Base-by-base conservation (phyloP, 176 grass and related monocot species). In the Avena insularis region DNA sequence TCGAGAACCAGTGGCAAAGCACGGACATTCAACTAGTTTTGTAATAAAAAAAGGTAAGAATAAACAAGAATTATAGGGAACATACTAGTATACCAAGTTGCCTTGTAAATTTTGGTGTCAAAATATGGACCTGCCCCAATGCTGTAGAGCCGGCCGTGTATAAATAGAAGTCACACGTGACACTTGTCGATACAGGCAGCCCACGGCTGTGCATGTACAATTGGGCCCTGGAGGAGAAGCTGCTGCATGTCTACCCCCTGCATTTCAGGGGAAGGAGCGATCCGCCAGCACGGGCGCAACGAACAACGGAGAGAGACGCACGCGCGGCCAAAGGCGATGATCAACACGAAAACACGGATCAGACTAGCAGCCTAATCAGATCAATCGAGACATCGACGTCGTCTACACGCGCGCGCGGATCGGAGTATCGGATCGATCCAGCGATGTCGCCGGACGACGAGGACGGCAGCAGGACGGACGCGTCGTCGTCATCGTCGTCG, bases 241-340 rank as follows among this genome's bases (percentile, higher is more conserved):
- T 14, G 62, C 1, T 3, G 27, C 46, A 9, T 48, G 46, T 48
- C 46, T 9, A 6, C 21, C 38, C 27, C 71, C 71, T 75, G 23
- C 73, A 79, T 84, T 80, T 87, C 67, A 84, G 66, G 89, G 47
- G 55, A 72, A 25, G 49, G 15, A 54, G 78, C 20, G 54, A 75
- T 70, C 86, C 49, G 12, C 53, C 65, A 61, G 21, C 16, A 25
- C 14, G 61, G 9, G 23, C 43, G 66, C 6, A 45, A 71, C 80
- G 81, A 89, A 51, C 20, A 73, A 63, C 87, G 35, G 50, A 49
- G 74, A 40, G 54, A 29, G 40, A 9, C 20, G 13, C 40, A 16
- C 31, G 66, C 79, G 59, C 59, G 21, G 10, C 46, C 25, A 9
- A 54, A 16, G 27, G 20, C 20, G 6, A 23, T 27, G 75, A 72